Evolutionary conservation across 306 rosid species (phyloP), one percentile per base, ranked within the genome.

Genomic region (Gillenia trifoliata): DNA sequence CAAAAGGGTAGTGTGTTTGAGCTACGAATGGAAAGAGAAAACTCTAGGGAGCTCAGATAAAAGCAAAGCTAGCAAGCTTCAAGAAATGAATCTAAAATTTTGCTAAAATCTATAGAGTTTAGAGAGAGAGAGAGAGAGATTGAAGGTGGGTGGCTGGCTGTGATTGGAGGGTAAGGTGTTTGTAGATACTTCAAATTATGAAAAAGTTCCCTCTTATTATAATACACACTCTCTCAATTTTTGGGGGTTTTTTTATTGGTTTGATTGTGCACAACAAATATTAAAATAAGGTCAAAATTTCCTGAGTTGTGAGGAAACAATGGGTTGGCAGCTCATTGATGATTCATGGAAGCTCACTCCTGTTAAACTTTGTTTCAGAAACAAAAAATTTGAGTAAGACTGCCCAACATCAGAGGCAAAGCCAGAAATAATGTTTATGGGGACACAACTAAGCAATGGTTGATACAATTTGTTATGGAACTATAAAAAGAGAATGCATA

Each of bases 81-180:
- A 75, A 87, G 88, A 77, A 82, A 80, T 88, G 90, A 87, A 88
- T 81, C 86, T 79, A 50, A 72, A 66, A 75, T 45, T 33, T 36
- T 70, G 52, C 75, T 65, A 75, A 76, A 82, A 70, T 78, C 56
- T 80, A 68, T 56, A 19, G 17, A 30, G 68, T 30, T 50, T 60
- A 36, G 33, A 52, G 59, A 66, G 72, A 61, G 26, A 65, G 13
- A 63, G 20, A 69, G 63, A 68, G 77, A 68, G 79, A 20, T 70
- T 80, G 87, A 73, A 83, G 86, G 77, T 91, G 93, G 84, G 80
- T 81, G 62, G 82, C 73, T 81, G 62, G 82, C 73, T 78, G 74
- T 89, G 92, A 89, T 91, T 87, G 93, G 94, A 63, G 77, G 76
- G 40, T 71, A 79, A 81, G 77, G 85, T 74, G 86, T 77, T 52